Evolutionary conservation across 305 asterid genomes (phyloP).

Genomic region (Rubia occidens): DNA sequence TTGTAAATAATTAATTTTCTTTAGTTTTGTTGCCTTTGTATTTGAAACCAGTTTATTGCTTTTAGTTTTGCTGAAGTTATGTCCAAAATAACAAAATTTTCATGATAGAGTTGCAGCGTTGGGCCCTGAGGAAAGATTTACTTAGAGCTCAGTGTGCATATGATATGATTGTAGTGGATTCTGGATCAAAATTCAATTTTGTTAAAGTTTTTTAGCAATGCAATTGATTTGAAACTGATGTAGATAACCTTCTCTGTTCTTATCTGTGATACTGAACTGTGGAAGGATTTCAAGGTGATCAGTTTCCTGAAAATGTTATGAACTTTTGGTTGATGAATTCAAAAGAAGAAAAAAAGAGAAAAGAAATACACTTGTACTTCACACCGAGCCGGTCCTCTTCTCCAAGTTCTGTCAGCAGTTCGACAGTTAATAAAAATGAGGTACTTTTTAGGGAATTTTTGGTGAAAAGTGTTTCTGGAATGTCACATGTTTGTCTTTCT

Average conservation of each 20-base stretch:
- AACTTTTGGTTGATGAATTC: not conserved
- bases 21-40: not conserved
- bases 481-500: no score
- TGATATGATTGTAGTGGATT: not conserved
- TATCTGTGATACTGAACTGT: constrained; percentile 53
- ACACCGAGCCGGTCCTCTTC: not conserved
- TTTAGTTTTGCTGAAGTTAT: not conserved
- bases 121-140: not conserved
- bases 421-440: no score
- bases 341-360: no score
- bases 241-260: constrained; percentile 67
- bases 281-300: constrained; percentile 77
- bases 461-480: no score
- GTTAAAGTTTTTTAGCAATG: not conserved
- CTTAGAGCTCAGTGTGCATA: constrained; percentile 1
- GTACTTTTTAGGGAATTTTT: no score
- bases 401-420: no score
- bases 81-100: not conserved
- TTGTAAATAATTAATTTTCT: not conserved
- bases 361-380: not conserved
- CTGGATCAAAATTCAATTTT: not conserved
- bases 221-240: constrained; percentile 14
- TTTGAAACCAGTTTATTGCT: not conserved
- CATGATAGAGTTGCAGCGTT: not conserved
- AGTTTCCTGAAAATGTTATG: not conserved